Conservation (phyloP, 108 stramenopile genomes). For the Chaetoceros muelleri region DNA sequence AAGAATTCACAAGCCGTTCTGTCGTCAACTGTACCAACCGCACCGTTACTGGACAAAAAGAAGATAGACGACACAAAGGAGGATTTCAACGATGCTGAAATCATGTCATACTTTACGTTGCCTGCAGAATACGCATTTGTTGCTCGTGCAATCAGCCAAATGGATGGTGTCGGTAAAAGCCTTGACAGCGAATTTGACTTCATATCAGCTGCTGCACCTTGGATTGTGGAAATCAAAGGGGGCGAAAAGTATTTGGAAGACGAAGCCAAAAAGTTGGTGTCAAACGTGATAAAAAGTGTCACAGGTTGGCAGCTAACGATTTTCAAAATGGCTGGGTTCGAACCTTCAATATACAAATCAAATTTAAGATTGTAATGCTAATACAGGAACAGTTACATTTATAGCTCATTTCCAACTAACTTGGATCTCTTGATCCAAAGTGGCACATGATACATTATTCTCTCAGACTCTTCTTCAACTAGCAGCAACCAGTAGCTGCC, state of each 20-base stretch:
- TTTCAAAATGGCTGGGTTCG: background rate
- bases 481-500: too few species aligned
- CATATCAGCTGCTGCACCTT: slow-evolving; percentile 65
- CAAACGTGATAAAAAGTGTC: background rate
- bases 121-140: slow-evolving; percentile 85
- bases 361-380: too few species aligned
- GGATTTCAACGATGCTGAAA: slow-evolving; percentile 45
- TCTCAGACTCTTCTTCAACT: too few species aligned
- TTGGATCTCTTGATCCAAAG: too few species aligned
- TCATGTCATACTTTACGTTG: slow-evolving; percentile 72
- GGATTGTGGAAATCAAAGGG: slow-evolving; percentile 76
- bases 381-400: too few species aligned
- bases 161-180: slow-evolving; percentile 75
- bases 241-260: slow-evolving; percentile 51
- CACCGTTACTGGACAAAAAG: slow-evolving; percentile 4
- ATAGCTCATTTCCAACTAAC: too few species aligned
- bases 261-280: slow-evolving; percentile 34
- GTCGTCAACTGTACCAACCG: slow-evolving; percentile 7
- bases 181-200: slow-evolving; percentile 80
- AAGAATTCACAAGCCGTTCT: slow-evolving; percentile 5
- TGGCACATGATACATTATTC: too few species aligned
- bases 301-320: slow-evolving; percentile 1
- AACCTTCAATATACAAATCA: too few species aligned
- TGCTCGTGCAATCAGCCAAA: slow-evolving; percentile 71
- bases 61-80: slow-evolving; percentile 3